phyloP scores from a whole-genome alignment of 202 grass and related monocot genomes.

The Dendrocalamus latiflorus region DNA sequence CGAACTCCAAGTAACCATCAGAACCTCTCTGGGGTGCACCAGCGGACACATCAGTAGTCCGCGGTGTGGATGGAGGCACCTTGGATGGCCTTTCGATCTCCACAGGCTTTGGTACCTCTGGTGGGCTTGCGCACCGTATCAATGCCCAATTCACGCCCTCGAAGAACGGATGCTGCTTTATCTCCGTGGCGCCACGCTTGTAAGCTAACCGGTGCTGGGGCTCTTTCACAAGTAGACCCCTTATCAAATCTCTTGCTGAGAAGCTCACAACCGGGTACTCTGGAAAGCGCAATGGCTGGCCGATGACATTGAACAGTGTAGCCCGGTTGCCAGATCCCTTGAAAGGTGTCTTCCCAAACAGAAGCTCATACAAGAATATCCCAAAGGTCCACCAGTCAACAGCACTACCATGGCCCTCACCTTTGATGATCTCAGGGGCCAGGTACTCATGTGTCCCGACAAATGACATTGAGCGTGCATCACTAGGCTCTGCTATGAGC shows the following conservation, averaged over 20 bases:
- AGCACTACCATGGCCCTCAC: slow-evolving; percentile 59
- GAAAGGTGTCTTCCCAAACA: slow-evolving; percentile 82
- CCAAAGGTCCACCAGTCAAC: slow-evolving; percentile 88
- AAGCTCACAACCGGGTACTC: no score
- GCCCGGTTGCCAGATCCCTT: slow-evolving; percentile 67
- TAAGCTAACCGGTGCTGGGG: no score
- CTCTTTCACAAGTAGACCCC: no score
- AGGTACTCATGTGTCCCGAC: no score
- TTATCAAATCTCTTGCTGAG: no score
- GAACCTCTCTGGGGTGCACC: slow-evolving; percentile 22
- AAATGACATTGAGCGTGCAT: no score
- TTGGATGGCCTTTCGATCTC: slow-evolving; percentile 43
- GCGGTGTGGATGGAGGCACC: slow-evolving; percentile 7
- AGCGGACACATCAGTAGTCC: neutral
- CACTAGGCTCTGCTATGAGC: no score
- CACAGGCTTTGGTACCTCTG: slow-evolving; percentile 55
- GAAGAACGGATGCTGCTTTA: slow-evolving; percentile 75
- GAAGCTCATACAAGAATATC: slow-evolving; percentile 72
- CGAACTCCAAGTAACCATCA: slow-evolving; percentile 40
- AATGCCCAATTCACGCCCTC: slow-evolving; percentile 76
- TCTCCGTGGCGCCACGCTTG: no score
- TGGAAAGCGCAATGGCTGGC: slow-evolving; percentile 68
- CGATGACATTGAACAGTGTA: no score
- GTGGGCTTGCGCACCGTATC: slow-evolving; percentile 72
- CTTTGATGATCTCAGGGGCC: no score